Conservation (phyloP, 1,139 yeast genomes). For the Yamadazyma sp. region DNA sequence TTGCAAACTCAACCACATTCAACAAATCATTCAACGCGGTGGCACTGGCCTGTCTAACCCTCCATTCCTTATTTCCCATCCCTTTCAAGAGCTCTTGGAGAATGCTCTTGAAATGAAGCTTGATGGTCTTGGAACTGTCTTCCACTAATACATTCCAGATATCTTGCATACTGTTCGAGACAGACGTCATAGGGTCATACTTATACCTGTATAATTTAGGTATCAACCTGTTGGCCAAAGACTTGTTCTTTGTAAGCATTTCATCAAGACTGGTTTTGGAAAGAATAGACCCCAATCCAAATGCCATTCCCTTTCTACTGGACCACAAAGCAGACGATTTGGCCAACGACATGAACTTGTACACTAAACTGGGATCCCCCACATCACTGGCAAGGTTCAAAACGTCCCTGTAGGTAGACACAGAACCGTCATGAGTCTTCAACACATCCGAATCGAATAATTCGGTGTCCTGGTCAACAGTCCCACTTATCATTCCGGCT, state of each 20-base stretch:
- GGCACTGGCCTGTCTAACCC: constrained; percentile 88
- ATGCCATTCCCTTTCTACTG: constrained; percentile 90
- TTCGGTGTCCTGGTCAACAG: constrained; percentile 77
- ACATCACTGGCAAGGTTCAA: constrained; percentile 86
- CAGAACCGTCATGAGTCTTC: constrained; percentile 80
- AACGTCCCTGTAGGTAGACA: constrained; percentile 86
- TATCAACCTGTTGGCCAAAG: constrained; percentile 59
- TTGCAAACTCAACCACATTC: constrained; percentile 55
- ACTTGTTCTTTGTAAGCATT: constrained; percentile 53
- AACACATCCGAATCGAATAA: constrained; percentile 81
- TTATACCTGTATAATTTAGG: constrained; percentile 83
- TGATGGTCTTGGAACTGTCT: constrained; percentile 59
- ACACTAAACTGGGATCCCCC: constrained; percentile 92
- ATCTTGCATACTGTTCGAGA: constrained; percentile 79
- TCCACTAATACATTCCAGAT: constrained; percentile 78
- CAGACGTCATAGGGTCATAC: constrained; percentile 79
- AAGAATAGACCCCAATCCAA: constrained; percentile 83
- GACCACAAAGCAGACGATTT: constrained; percentile 89
- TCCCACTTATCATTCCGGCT: constrained; percentile 57
- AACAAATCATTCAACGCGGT: constrained; percentile 71
- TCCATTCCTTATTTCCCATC: constrained; percentile 88
- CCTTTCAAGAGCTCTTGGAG: constrained; percentile 63
- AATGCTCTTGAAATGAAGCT: constrained; percentile 56
- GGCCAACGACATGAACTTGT: constrained; percentile 91
- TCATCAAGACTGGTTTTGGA: constrained; percentile 75